Evolutionary conservation across 345 rosid genomes (phyloP).

Genomic region (Melaleuca alternifolia): DNA sequence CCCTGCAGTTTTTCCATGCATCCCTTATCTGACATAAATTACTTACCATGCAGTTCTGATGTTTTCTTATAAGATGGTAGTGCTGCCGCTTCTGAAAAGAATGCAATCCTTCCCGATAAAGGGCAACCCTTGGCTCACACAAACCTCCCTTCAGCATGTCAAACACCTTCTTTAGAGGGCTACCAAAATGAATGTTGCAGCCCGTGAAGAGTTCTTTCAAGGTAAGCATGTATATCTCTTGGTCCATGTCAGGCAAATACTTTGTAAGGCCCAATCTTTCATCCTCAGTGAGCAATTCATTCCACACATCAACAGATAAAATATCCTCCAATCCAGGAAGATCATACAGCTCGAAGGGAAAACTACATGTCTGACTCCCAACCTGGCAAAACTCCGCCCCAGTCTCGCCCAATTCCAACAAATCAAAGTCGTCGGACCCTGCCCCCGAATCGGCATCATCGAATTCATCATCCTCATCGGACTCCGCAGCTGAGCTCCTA

Average conservation of each 20-base stretch:
- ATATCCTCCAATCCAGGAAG: constrained; percentile 63
- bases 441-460: constrained; percentile 95
- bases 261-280: constrained; percentile 62
- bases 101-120: constrained; percentile 68
- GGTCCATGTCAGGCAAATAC: constrained; percentile 85
- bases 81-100: constrained; percentile 63
- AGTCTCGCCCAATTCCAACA: constrained; percentile 85
- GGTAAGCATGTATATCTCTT: constrained; percentile 47
- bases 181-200: constrained; percentile 76
- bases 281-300: constrained; percentile 71
- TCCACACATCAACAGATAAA: constrained; percentile 93
- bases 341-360: constrained; percentile 87
- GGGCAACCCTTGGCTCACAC: constrained; percentile 91
- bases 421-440: constrained; percentile 94
- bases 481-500: constrained; percentile 42
- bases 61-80: constrained; percentile 71
- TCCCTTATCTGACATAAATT: constrained; percentile 83
- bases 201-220: constrained; percentile 75
- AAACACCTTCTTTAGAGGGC: constrained; percentile 71
- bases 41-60: constrained; percentile 72
- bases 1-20: constrained; percentile 76
- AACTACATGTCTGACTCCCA: constrained; percentile 67
- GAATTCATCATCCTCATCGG: constrained; percentile 60
- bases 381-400: constrained; percentile 86
- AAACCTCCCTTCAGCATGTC: constrained; percentile 88